These are phyloP conservation scores for Whalleya microplaca DNA, from an alignment of 2,329 filamentous ascomycete genomes.

Conservation along the genomic window DNA sequence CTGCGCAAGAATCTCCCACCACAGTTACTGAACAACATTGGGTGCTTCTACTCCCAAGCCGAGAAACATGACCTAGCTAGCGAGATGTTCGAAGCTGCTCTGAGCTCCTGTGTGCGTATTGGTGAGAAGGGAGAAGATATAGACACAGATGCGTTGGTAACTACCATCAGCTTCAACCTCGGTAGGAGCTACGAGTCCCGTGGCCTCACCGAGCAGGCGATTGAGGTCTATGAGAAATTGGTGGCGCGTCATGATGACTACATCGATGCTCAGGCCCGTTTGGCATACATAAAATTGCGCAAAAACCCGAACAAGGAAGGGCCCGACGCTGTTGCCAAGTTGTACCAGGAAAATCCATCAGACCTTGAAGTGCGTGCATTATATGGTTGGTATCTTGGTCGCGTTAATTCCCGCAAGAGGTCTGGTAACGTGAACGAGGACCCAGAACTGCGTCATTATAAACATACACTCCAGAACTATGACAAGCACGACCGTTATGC, in stretches of 20 bases:
- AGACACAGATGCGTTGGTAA: slow-evolving; percentile 90
- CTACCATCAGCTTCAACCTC: slow-evolving; percentile 96
- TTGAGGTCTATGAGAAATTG: slow-evolving; percentile 85
- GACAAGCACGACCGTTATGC: slow-evolving; percentile 99
- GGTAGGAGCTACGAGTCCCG: slow-evolving; percentile 90
- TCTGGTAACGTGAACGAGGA: slow-evolving; percentile 83
- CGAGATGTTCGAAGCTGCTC: slow-evolving; percentile 88
- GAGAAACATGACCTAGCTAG: slow-evolving; percentile 81
- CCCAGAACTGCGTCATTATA: slow-evolving; percentile 90
- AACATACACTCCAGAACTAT: slow-evolving; percentile 89
- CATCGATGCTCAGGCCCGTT: slow-evolving; percentile 83
- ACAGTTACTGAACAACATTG: slow-evolving; percentile 95
- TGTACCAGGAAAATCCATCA: slow-evolving; percentile 81
- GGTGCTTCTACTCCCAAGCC: slow-evolving; percentile 89
- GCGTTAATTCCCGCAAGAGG: slow-evolving; percentile 77
- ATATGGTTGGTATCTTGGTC: slow-evolving; percentile 94
- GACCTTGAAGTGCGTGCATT: slow-evolving; percentile 91
- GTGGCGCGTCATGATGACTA: slow-evolving; percentile 87
- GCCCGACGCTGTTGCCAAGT: slow-evolving; percentile 79
- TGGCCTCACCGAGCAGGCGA: slow-evolving; percentile 78
- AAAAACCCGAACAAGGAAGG: slow-evolving; percentile 83
- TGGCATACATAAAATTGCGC: slow-evolving; percentile 87
- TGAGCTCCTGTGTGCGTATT: slow-evolving; percentile 84
- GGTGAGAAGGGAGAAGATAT: slow-evolving; percentile 73
- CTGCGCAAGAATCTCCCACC: slow-evolving; percentile 82